Percentiles rank a stretch among this genome's conserved stretches.
Conservation (phyloP, 2,329 filamentous ascomycete genomes). For the Hymenoscyphus fructigenus region DNA sequence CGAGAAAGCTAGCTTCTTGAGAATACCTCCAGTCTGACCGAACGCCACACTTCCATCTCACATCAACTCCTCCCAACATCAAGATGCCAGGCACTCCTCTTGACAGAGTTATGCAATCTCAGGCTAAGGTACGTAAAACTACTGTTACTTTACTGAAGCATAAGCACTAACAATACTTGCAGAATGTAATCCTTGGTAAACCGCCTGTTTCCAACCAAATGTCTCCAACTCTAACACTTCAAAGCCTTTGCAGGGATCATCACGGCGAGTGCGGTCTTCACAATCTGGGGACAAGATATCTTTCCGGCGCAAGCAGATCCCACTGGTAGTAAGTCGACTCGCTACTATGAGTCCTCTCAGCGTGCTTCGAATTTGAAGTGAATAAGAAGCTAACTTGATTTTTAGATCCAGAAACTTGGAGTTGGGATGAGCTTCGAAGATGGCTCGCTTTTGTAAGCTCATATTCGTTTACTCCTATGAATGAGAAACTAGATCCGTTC, state of each 20-base stretch:
- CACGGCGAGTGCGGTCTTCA: conserved; percentile 77
- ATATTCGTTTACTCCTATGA: neutral
- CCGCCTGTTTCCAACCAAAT: neutral
- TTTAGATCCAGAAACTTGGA: conserved; percentile 69
- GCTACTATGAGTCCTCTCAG: too few relatives aligned
- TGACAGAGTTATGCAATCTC: neutral
- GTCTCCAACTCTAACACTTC: conserved; percentile 1
- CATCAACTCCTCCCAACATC: neutral
- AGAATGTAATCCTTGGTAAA: conserved; percentile 71
- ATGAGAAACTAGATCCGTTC: neutral
- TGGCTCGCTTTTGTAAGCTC: conserved; percentile 78
- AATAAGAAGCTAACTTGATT: neutral
- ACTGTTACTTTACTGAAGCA: neutral
- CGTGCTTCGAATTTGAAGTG: too few relatives aligned
- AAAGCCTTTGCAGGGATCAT: conserved; percentile 78
- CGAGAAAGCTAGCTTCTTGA: neutral
- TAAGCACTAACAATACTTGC: conserved; percentile 16
- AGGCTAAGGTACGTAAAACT: neutral
- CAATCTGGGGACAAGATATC: conserved; percentile 79
- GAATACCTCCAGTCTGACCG: neutral
- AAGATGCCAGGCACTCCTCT: conserved; percentile 4
- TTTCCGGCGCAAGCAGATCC: conserved; percentile 76
- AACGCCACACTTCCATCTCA: neutral
- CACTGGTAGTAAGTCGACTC: conserved; percentile 61
- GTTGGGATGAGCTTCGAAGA: conserved; percentile 71